phyloP scores from a whole-genome alignment of 2,329 filamentous ascomycete species.

The Plenodomus biglobosus region DNA sequence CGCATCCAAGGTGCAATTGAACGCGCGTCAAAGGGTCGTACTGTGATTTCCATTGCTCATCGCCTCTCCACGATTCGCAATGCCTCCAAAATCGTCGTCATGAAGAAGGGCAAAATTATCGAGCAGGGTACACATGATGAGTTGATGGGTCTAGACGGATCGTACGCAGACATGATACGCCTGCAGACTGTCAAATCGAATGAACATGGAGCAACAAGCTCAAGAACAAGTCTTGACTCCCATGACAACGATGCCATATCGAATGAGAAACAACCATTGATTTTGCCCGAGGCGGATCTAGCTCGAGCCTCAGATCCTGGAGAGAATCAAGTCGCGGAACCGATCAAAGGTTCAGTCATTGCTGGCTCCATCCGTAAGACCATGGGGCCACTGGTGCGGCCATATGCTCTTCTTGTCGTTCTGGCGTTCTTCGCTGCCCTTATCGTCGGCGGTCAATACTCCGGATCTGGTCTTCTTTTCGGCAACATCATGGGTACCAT shows the following conservation, averaged over 20 bases:
- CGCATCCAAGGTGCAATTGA: slow-evolving; percentile 53
- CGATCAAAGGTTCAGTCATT: slow-evolving; percentile 19
- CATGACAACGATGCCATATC: slow-evolving; percentile 22
- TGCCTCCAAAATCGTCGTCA: slow-evolving; percentile 44
- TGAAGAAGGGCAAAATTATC: slow-evolving; percentile 42
- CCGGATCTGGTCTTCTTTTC: slow-evolving; percentile 61
- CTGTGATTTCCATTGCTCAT: slow-evolving; percentile 45
- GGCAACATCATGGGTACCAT: slow-evolving; percentile 62
- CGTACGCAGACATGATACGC: slow-evolving; percentile 54
- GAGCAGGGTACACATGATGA: slow-evolving; percentile 43
- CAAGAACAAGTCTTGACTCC: slow-evolving; percentile 24
- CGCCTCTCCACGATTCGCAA: slow-evolving; percentile 42
- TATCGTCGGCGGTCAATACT: slow-evolving; percentile 60
- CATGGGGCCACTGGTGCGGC: slow-evolving; percentile 47
- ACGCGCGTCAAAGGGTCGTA: slow-evolving; percentile 36
- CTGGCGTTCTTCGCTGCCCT: slow-evolving; percentile 55
- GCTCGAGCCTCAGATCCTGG: neutral
- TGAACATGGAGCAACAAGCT: slow-evolving; percentile 36
- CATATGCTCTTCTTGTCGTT: slow-evolving; percentile 49
- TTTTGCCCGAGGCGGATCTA: slow-evolving; percentile 8
- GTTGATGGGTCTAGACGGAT: slow-evolving; percentile 40
- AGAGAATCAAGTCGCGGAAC: slow-evolving; percentile 9
- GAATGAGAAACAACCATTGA: slow-evolving; percentile 22
- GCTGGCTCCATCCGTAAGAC: slow-evolving; percentile 32
- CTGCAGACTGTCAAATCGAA: slow-evolving; percentile 50